Base-by-base conservation (phyloP, 116 monocot genomes). In the Phalaenopsis hybrid region DNA sequence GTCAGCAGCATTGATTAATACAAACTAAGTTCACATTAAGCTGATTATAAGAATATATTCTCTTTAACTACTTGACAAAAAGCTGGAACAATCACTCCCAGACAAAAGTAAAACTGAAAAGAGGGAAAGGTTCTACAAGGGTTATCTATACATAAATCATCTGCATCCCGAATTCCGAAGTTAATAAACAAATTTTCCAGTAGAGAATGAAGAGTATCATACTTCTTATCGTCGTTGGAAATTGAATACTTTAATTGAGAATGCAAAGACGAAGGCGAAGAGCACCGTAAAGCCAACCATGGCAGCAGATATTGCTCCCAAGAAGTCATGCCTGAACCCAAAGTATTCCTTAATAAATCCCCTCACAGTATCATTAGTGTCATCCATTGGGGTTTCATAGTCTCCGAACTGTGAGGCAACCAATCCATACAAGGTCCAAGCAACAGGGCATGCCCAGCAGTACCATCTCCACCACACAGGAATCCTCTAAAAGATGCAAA, bases 381-480 rank as follows among this genome's bases (percentile, higher is more conserved):
- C 76, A 0, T 33, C 75, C 0, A 15, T 0, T 10, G 46, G 58
- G 0, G 76, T 16, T 6, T 81, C 17, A 21, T 93, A 84, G 73
- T 84, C 89, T 17, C 91, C 93, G 33, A 91, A 98, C 74, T 98
- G 95, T 34, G 97, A 98, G 0, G 85, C 79, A 16, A 91, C 75
- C 75, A 97, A 43, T 1, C 97, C 97, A 44, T 94, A 91, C 69
- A 97, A 25, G 5, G 92, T 94, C 97, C 97, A 97, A 8, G 91
- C 82, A 0, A 94, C 85, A 0, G 97, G 97, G 74, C 94, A 94
- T 21, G 86, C 90, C 93, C 92, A 97, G 59, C 80, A 91, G 50
- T 94, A 94, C 96, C 96, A 96, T 75, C 94, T 88, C 96, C 94
- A 96, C 96, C 97, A 97, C 8, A 91, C 84, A 17, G 97, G 97